phyloP scores from a whole-genome alignment of 768 basidiomycete species.

The Lactarius sp. region DNA sequence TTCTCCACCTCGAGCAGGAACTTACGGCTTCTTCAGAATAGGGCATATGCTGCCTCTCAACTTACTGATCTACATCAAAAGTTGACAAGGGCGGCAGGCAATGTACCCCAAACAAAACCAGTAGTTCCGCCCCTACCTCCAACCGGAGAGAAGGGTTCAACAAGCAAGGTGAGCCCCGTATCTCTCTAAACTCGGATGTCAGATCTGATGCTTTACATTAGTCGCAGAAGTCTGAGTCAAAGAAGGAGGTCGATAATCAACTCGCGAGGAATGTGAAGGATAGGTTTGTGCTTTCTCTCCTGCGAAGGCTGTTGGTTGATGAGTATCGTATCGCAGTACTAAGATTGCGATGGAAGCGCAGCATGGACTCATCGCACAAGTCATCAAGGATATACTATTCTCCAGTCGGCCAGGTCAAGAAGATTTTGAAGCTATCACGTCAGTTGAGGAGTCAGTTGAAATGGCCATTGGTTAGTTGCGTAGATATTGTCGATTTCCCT shows the following conservation, averaged over 20 bases:
- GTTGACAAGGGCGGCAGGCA: slow-evolving; percentile 61
- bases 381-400: slow-evolving; percentile 90
- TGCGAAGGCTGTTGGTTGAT: slow-evolving; percentile 1
- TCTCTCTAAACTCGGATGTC: neutral
- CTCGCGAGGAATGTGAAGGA: slow-evolving; percentile 89
- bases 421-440: slow-evolving; percentile 6
- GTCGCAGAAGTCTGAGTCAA: slow-evolving; percentile 54
- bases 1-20: neutral
- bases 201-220: neutral
- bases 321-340: slow-evolving; percentile 44
- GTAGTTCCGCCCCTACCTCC: slow-evolving; percentile 44
- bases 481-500: neutral
- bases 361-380: slow-evolving; percentile 89
- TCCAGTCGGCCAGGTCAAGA: slow-evolving; percentile 43
- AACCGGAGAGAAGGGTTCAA: slow-evolving; percentile 46
- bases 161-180: slow-evolving; percentile 39
- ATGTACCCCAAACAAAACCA: slow-evolving; percentile 51
- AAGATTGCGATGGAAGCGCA: slow-evolving; percentile 90
- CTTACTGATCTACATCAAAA: slow-evolving; percentile 88
- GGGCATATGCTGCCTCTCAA: slow-evolving; percentile 90
- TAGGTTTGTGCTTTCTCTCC: slow-evolving; percentile 39
- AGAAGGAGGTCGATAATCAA: slow-evolving; percentile 78
- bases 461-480: slow-evolving; percentile 19
- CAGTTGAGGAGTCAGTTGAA: slow-evolving; percentile 16
- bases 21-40: slow-evolving; percentile 55